Evolutionary conservation across 1,139 yeast genomes (phyloP), one percentile per base, ranked within the genome.

Genomic region (Yamadazyma dushanensis): DNA sequence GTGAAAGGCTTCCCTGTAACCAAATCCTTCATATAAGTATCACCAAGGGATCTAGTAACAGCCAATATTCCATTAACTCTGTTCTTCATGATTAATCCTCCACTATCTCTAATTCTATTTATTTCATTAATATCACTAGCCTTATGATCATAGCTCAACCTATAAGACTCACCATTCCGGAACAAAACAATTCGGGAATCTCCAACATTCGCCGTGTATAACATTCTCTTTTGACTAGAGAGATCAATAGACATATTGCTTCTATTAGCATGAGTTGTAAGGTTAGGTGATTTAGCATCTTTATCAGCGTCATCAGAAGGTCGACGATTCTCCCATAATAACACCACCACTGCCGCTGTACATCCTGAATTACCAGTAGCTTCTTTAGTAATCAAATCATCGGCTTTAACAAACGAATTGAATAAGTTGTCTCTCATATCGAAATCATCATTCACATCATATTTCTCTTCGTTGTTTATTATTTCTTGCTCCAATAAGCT

Each of bases 31-130:
- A 92, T 84, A 59, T 88, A 90, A 14, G 83, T 74, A 59, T 92
- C 98, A n/a, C 98, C 99, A 28, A 92, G 70, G 2, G 97, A 84
- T 43, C 99, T 70, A 2, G 97, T 88, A 13, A 92, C 96, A 0
- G 98, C 97, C 37, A 94, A 70, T 55, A 94, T 90, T 5, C 98
- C 98, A 57, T 90, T 92, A 25, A 92, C 98, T 47, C 99, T 74
- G 49, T 88, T 85, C 51, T 88, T 88, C 76, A 94, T 76, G 39
- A 92, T 78, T 24, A 92, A 63, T 0, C 98, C 98, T 2, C 98
- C 98, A 4, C 78, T 71, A 34, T 80, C 74, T 37, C 78, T 75
- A 14, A 92, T 83, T 44, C 98, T 73, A 46, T 76, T 78, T 41
- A 83, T 76, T 56, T 92, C 98, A 52, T 78, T 66, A 8, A 64